phyloP scores from a whole-genome alignment of 1,139 yeast genomes.

The Blastobotrys elegans region DNA sequence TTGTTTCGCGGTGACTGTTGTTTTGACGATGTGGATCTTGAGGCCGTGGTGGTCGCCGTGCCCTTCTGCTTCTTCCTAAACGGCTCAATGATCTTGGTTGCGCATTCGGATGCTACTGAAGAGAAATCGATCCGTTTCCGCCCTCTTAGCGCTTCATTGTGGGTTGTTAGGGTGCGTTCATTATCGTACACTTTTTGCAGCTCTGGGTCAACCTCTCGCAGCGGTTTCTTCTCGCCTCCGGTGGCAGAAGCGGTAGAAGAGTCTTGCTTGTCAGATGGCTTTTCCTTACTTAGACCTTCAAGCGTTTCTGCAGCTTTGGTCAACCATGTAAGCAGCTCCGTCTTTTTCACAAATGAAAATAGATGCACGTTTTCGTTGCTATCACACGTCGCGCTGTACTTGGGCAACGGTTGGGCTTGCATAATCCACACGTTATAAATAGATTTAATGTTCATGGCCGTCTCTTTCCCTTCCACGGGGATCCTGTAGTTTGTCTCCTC shows the following conservation, averaged over 20 bases:
- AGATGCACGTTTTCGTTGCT: background rate
- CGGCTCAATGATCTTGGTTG: constrained; percentile 48
- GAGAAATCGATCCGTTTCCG: constrained; percentile 63
- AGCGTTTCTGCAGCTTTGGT: constrained; percentile 60
- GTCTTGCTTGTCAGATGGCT: constrained; percentile 1
- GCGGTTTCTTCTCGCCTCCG: background rate
- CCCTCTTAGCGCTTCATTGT: constrained; percentile 77
- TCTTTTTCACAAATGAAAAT: constrained; percentile 66
- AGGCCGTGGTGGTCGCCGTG: background rate
- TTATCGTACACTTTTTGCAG: constrained; percentile 48
- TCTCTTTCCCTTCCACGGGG: constrained; percentile 13
- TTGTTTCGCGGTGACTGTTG: constrained; percentile 42
- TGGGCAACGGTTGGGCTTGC: constrained; percentile 72
- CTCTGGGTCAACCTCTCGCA: constrained; percentile 45
- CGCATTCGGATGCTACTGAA: constrained; percentile 66
- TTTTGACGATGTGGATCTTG: background rate
- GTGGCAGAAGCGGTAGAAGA: constrained; percentile 12
- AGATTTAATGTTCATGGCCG: constrained; percentile 49
- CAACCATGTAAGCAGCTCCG: constrained; percentile 78
- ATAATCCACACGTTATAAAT: constrained; percentile 79
- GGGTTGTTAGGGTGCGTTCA: constrained; percentile 71
- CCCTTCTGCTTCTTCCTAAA: constrained; percentile 9
- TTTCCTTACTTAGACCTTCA: constrained; percentile 31
- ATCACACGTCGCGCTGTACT: constrained; percentile 71
- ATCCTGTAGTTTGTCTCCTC: constrained; percentile 53